Evolutionary conservation across 306 rosid genomes (phyloP).

Genomic region (Fagus crenata): DNA sequence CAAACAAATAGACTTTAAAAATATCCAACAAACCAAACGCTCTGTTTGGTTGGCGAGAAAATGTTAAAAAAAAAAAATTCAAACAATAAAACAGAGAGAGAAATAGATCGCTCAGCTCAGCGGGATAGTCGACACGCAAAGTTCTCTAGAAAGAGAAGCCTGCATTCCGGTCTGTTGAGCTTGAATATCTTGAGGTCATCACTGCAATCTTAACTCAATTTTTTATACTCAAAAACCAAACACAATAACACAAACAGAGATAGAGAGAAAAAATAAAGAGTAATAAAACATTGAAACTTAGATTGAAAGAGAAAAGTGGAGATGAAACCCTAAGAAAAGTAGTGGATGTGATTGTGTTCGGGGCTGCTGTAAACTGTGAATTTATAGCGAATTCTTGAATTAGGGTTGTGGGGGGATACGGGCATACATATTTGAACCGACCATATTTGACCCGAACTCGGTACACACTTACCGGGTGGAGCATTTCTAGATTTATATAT

Average conservation of each 20-base stretch:
- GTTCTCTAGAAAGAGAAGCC: conserved; percentile 41
- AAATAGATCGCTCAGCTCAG: conserved; percentile 58
- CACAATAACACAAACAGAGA: neutral
- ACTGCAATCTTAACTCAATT: conserved; percentile 32
- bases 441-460: neutral
- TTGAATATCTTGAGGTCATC: conserved; percentile 71
- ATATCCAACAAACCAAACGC: neutral
- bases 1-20: neutral
- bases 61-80: neutral
- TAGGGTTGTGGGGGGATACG: neutral
- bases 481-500: too few relatives aligned
- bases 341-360: too few relatives aligned
- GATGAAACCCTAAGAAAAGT: neutral
- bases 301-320: neutral
- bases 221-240: neutral
- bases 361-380: neutral
- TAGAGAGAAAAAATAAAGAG: neutral
- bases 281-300: neutral
- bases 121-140: conserved; percentile 68
- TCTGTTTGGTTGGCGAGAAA: neutral
- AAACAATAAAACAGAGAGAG: neutral
- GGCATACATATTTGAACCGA: neutral
- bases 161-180: conserved; percentile 99
- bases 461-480: too few relatives aligned
- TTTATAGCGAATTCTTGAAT: neutral